Base-by-base conservation (phyloP, 208 protist genomes). In the Lotmaria passim region DNA sequence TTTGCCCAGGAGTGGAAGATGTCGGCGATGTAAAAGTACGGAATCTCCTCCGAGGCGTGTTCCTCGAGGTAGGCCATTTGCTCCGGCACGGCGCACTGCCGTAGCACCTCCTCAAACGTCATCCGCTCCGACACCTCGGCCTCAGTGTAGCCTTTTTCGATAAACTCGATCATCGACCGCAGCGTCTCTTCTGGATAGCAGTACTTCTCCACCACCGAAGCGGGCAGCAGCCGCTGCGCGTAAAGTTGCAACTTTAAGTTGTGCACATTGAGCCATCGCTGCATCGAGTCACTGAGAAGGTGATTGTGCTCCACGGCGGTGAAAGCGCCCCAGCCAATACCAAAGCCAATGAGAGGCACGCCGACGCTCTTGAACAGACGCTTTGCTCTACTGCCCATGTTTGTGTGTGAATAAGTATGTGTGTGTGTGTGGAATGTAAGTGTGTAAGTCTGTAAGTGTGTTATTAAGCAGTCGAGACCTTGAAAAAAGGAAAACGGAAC, bases 21-120 rank as follows among this genome's bases (percentile, higher is more conserved):
- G 58, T 96, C 91, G 15, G 84, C 80, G 69, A 94, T 94, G 83
- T 93, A 96, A 63, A 96, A 94, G 72, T 94, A 96, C 44, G 91
- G 91, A 65, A 96, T 93, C 24, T 93, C 89, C 48, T 94, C 82
- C 8, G 66, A 73, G 3, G 85, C 79, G 70, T 96, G 91, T 44
- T 96, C 88, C 71, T 92, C 86, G 19, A 96, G 81, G 68, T 81
- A 96, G 15, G 68, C 76, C 30, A 96, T 81, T 69, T 96, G 91
- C 64, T 93, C 85, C 19, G 69, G 41, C 51, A 92, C 63, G 21
- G 77, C 69, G 69, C 91, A 96, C 52, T 96, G 78, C 23, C 50
- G 21, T 28, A 96, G 69, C 17, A 96, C 69, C 62, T 93, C 71
- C n/a, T 91, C 81, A 61, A 96, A 96, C 10, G 87, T 82, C 73